These are phyloP conservation scores for Tulasnella sp. DNA, from an alignment of 768 basidiomycete genomes.

Conservation along the genomic window DNA sequence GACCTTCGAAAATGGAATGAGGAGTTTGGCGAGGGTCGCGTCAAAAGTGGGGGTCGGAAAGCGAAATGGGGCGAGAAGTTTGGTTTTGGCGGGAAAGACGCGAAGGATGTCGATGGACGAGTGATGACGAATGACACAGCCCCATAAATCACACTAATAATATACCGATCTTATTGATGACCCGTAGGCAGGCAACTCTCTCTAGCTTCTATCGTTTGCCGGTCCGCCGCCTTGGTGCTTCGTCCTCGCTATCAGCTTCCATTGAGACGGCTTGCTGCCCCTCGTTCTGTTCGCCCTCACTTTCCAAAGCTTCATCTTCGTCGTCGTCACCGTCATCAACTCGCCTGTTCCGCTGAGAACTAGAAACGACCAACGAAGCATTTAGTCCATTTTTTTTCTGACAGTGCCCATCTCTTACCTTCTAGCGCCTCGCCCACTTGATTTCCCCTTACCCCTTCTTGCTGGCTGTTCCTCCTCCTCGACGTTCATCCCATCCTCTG, in stretches of 20 bases:
- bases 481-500: conserved; percentile 33
- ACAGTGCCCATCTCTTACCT: not conserved
- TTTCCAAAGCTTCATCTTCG: conserved; percentile 47
- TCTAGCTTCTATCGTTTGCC: not conserved
- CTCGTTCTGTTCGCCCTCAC: conserved; percentile 32
- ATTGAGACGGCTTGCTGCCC: conserved; percentile 30
- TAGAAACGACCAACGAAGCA: not conserved
- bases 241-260: conserved; percentile 11
- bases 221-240: not conserved
- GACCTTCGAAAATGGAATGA: conserved; percentile 88
- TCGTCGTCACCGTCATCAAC: conserved; percentile 35
- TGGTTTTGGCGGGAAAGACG: conserved; percentile 62
- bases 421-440: not conserved
- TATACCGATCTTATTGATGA: not conserved
- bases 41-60: conserved; percentile 56
- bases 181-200: not conserved
- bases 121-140: conserved; percentile 14
- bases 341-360: not conserved
- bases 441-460: not conserved
- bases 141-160: conserved; percentile 16
- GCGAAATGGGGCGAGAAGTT: conserved; percentile 87
- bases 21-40: conserved; percentile 84
- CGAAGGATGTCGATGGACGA: conserved; percentile 39
- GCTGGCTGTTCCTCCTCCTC: not conserved
- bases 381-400: not conserved